Base-by-base conservation (phyloP, 495 filamentous ascomycete genomes). In the Arthonia radiata region DNA sequence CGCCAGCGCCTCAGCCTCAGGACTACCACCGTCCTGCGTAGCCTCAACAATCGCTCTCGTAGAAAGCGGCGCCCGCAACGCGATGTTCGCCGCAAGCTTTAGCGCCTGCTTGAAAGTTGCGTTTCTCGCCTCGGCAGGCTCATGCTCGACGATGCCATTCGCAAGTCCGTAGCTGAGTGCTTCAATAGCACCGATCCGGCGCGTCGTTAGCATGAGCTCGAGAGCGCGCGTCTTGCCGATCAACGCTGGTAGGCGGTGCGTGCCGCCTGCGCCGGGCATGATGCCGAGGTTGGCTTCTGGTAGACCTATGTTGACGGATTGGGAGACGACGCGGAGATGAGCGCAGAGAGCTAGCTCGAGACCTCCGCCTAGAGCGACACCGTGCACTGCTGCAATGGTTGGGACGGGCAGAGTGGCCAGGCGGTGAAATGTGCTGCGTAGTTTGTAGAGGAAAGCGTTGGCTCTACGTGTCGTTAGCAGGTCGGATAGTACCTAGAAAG, bases 211-310 rank as follows among this genome's bases (percentile, higher is more conserved):
- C 5, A 93, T 66, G 25, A 93, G 45, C 40, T 94, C 80, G 24
- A 79, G 53, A 4, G 86, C 86, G 13, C 74, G 62, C 5, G 54
- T 46, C 3, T 64, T 43, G 3, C 86, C 89, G 28, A 94, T 68
- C 10, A 94, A 39, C 0, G 47, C 48, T 0, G 76, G 79, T 0
- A 97, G 59, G 3, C 86, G 67, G 43, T 76, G 81, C 0, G 81
- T 92, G 11, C 86, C 86, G 4, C 86, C 86, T 0, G 86, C 89
- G 23, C 86, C 86, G 4, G 86, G 86, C 31, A 94, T 72, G 39
- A 97, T 94, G 13, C 71, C 86, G 1, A 97, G 60, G 0, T 79
- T 53, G 0, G 86, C 93, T 40, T 97, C 86, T 2, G 86, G 86
- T 2, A 97, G 61, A 1, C 64, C 83, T 30, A 97, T 66, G 24